Percentiles rank a stretch among this genome's conserved stretches.
Evolutionary conservation across 1,284 basidiomycete genomes (phyloP).

Genomic region (Naganishia sp.): DNA sequence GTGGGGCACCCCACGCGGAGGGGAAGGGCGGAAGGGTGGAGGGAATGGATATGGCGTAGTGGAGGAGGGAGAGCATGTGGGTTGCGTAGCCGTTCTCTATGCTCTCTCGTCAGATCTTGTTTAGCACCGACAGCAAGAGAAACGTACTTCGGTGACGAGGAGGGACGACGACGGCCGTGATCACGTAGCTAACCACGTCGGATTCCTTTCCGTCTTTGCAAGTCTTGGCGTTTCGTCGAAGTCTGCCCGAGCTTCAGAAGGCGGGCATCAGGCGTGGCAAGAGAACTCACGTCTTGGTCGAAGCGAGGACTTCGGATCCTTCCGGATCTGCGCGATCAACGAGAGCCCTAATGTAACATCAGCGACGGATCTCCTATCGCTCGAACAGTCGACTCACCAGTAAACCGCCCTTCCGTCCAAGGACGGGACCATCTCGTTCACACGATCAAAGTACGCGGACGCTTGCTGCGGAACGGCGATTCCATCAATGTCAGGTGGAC

Average conservation of each 20-base stretch:
- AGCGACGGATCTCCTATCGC: no score
- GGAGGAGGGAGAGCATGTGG: constrained; percentile 26
- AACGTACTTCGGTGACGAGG: constrained; percentile 23
- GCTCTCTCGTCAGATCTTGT: no score
- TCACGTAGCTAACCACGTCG: constrained; percentile 18
- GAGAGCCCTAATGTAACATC: constrained; percentile 2
- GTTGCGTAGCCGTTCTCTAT: constrained; percentile 30
- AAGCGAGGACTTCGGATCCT: constrained; percentile 5
- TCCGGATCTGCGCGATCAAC: constrained; percentile 10
- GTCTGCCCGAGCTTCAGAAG: not conserved
- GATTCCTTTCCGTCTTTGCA: constrained; percentile 1
- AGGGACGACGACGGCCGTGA: constrained; percentile 25
- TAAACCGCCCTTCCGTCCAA: no score
- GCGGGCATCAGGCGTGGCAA: not conserved
- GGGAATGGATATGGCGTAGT: constrained; percentile 23
- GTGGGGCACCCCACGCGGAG: constrained; percentile 10
- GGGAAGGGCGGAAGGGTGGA: constrained; percentile 28
- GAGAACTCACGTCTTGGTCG: constrained; percentile 10
- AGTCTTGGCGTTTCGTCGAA: constrained; percentile 15
- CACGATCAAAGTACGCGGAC: not conserved
- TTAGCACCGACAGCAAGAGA: not conserved
- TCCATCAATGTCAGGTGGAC: not conserved
- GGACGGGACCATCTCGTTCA: not conserved
- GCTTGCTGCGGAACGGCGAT: not conserved
- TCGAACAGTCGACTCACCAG: no score